Evolutionary conservation across 805 yeast species (phyloP).

Genomic region (Starmerella asiatica): DNA sequence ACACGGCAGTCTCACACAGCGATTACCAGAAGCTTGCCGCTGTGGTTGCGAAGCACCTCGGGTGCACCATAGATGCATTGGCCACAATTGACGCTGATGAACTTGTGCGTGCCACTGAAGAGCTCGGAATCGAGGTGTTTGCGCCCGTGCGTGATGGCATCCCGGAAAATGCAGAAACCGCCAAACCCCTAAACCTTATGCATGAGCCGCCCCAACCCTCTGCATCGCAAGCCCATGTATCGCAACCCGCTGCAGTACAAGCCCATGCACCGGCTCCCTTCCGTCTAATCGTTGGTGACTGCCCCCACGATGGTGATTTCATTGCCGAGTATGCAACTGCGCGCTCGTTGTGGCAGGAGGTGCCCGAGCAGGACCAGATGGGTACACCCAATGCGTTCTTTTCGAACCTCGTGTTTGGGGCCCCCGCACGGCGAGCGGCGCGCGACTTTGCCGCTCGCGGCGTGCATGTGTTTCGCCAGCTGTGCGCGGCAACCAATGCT

Average conservation of each 20-base stretch:
- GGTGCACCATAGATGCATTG: slow-evolving; percentile 17
- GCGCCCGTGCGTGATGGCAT: slow-evolving; percentile 20
- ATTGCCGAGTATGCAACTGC: slow-evolving; percentile 13
- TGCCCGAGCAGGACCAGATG: not conserved
- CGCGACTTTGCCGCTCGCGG: slow-evolving; percentile 5
- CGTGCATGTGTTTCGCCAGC: slow-evolving; percentile 21
- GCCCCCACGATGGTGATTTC: slow-evolving; percentile 22
- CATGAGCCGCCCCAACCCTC: not conserved
- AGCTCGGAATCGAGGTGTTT: slow-evolving; percentile 19
- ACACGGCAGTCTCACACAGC: slow-evolving; percentile 7
- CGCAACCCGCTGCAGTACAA: not conserved
- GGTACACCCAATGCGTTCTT: slow-evolving; percentile 1
- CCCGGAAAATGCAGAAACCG: not conserved
- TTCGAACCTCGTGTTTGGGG: slow-evolving; percentile 2
- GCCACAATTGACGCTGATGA: slow-evolving; percentile 16
- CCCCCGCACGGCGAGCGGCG: slow-evolving; percentile 15
- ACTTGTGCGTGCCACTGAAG: slow-evolving; percentile 21
- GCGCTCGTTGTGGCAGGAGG: not conserved
- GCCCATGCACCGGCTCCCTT: slow-evolving; percentile 3
- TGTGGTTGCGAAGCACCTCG: slow-evolving; percentile 10
- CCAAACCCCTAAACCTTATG: too few species aligned
- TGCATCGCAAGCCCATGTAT: not conserved
- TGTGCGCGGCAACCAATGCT: slow-evolving; percentile 26
- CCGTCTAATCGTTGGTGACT: slow-evolving; percentile 23
- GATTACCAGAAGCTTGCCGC: slow-evolving; percentile 18